Percentiles rank a stretch among this genome's conserved stretches.
Evolutionary conservation across 306 rosid genomes (phyloP).

Genomic region (Cucurbita ficifolia): DNA sequence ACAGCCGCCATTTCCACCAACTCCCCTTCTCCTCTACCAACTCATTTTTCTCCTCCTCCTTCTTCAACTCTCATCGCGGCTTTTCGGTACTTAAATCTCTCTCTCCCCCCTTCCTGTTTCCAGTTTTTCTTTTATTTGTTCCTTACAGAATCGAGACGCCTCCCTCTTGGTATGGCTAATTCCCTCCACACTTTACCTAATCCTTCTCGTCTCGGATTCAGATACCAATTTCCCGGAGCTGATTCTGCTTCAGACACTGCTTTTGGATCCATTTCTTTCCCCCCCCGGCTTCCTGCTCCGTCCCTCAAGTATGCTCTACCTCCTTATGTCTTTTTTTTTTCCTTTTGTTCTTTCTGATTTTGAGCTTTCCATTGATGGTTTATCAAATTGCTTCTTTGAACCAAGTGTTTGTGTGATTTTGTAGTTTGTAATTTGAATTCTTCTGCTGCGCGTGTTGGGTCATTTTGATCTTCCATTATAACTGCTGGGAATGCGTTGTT

Average conservation of each 20-base stretch:
- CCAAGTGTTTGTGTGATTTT: neutral
- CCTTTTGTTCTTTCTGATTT: neutral
- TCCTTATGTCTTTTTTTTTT: neutral
- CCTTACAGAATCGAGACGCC: neutral
- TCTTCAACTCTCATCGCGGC: neutral
- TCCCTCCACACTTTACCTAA: conserved; percentile 15
- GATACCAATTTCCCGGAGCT: conserved; percentile 8
- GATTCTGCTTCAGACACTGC: conserved; percentile 4
- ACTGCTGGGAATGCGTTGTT: neutral
- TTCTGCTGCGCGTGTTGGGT: neutral
- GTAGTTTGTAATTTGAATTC: neutral
- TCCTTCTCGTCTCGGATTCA: neutral
- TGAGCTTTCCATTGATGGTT: neutral
- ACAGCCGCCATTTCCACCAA: neutral
- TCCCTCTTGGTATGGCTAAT: conserved; percentile 21
- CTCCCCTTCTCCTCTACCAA: neutral
- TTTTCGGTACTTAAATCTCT: neutral
- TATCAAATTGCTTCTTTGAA: neutral
- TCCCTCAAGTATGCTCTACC: conserved; percentile 16
- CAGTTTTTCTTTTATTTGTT: neutral
- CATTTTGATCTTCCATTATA: neutral
- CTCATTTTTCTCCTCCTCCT: neutral
- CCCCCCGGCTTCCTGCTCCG: conserved; percentile 11
- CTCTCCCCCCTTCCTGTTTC: neutral
- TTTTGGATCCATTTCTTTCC: conserved; percentile 24